A percentile compares a stretch with the other conserved stretches of the same genome.
Conservation (phyloP, 306 rosid species). For the Quercus wislizeni region DNA sequence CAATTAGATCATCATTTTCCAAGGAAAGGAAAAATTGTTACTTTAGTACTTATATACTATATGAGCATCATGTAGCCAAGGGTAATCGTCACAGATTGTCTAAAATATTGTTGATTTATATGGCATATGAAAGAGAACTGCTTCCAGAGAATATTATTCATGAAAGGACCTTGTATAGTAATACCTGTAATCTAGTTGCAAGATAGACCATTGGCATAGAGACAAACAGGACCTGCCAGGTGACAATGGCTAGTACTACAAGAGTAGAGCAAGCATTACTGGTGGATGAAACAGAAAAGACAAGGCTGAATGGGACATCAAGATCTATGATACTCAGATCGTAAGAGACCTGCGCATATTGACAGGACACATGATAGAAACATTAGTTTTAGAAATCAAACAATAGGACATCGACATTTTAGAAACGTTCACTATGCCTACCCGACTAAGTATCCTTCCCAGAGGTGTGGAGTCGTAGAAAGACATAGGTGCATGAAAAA, state of each 20-base stretch:
- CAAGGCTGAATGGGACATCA: constrained; percentile 37
- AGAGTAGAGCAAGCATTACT: constrained; percentile 24
- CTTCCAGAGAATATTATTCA: not conserved
- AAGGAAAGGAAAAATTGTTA: no score
- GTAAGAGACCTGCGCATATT: constrained; percentile 37
- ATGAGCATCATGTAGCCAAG: not conserved
- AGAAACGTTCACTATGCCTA: constrained; percentile 10
- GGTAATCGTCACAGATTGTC: not conserved
- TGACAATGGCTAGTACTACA: constrained; percentile 35
- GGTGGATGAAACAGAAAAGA: constrained; percentile 18
- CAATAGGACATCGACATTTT: not conserved
- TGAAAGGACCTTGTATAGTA: no score
- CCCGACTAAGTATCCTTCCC: constrained; percentile 67
- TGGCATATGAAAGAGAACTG: not conserved
- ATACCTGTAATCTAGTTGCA: constrained; percentile 46
- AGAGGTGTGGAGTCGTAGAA: constrained; percentile 62
- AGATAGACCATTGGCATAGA: constrained; percentile 39
- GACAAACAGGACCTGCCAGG: constrained; percentile 57
- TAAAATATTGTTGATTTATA: not conserved
- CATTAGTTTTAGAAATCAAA: not conserved
- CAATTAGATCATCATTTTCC: no score
- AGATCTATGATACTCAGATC: constrained; percentile 54
- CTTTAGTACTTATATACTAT: not conserved
- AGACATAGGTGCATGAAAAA: constrained; percentile 56
- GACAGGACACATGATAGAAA: not conserved